Conservation (phyloP, 139 green algal genomes). For the Chlamydomonas sphaeroides region DNA sequence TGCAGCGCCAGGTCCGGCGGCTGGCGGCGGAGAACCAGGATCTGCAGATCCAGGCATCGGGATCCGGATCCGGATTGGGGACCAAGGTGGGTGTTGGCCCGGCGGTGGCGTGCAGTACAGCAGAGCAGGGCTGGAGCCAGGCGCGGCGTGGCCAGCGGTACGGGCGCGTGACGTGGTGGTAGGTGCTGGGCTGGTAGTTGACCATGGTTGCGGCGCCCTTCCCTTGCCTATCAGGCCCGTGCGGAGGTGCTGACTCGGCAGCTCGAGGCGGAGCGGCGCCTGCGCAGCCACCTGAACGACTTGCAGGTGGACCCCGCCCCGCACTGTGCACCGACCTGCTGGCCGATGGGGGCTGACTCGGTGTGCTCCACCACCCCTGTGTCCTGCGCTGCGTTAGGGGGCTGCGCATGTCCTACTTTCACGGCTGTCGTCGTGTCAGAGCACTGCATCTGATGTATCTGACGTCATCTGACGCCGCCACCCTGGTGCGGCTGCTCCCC, state of each 20-base stretch:
- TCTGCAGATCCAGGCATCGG: neutral
- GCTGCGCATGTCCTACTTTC: too few relatives aligned
- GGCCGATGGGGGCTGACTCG: neutral
- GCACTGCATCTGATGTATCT: too few relatives aligned
- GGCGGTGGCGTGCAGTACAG: too few relatives aligned
- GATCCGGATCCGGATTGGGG: neutral
- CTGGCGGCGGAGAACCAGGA: conserved; percentile 19
- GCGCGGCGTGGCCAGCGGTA: too few relatives aligned
- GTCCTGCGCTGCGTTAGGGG: too few relatives aligned
- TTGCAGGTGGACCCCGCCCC: conserved; percentile 4
- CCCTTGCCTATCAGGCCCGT: neutral
- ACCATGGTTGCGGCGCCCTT: too few relatives aligned
- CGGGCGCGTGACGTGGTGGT: too few relatives aligned
- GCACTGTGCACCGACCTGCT: neutral
- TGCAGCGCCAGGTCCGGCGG: neutral
- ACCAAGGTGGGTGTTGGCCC: neutral
- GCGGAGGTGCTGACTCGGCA: conserved; percentile 4
- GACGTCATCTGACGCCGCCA: too few relatives aligned
- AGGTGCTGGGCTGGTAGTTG: too few relatives aligned
- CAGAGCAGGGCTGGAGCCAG: too few relatives aligned
- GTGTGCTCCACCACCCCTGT: neutral
- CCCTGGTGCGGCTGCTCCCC: too few relatives aligned
- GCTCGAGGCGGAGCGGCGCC: conserved; percentile 8
- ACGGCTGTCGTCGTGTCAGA: neutral
- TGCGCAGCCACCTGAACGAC: conserved; percentile 26